These are phyloP conservation scores for Starmerella sp. DNA, from an alignment of 805 yeast species.

Conservation along the genomic window DNA sequence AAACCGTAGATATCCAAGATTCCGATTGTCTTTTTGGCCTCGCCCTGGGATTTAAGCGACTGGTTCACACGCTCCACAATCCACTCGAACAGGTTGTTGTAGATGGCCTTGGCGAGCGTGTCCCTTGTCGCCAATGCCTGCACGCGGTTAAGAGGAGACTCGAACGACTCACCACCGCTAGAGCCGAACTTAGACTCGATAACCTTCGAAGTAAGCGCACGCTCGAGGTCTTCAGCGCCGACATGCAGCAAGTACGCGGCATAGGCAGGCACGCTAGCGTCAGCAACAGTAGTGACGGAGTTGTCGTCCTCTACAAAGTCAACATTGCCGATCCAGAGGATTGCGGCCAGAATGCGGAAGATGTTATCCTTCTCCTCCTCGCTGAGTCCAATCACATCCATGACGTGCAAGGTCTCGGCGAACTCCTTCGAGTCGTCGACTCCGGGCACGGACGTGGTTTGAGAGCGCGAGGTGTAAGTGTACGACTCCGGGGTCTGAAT, in stretches of 20 bases:
- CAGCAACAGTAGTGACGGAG: constrained; percentile 74
- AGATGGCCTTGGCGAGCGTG: constrained; percentile 88
- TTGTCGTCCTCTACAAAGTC: constrained; percentile 66
- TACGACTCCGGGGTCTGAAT: constrained; percentile 91
- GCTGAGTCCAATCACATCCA: constrained; percentile 74
- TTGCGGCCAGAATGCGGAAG: constrained; percentile 70
- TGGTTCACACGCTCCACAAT: constrained; percentile 82
- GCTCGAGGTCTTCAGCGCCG: constrained; percentile 50
- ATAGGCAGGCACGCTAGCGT: constrained; percentile 82
- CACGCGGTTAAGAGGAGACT: constrained; percentile 79
- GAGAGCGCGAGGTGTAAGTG: constrained; percentile 73
- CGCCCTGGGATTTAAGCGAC: constrained; percentile 48
- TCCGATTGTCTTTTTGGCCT: constrained; percentile 55
- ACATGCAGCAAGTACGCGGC: constrained; percentile 87
- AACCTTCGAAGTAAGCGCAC: constrained; percentile 64
- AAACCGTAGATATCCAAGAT: constrained; percentile 93
- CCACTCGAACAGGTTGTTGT: constrained; percentile 91
- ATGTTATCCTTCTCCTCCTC: constrained; percentile 82
- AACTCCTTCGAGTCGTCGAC: constrained; percentile 76
- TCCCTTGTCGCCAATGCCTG: constrained; percentile 91
- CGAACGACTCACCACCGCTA: constrained; percentile 85
- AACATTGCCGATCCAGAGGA: constrained; percentile 91
- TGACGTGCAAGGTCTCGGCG: constrained; percentile 69
- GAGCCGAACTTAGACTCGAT: constrained; percentile 86
- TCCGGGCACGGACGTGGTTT: constrained; percentile 76